A percentile compares a stretch with the other conserved stretches of the same genome.
Evolutionary conservation across 495 filamentous ascomycete genomes (phyloP).

Genomic region (Neurospora tetrasperma): DNA sequence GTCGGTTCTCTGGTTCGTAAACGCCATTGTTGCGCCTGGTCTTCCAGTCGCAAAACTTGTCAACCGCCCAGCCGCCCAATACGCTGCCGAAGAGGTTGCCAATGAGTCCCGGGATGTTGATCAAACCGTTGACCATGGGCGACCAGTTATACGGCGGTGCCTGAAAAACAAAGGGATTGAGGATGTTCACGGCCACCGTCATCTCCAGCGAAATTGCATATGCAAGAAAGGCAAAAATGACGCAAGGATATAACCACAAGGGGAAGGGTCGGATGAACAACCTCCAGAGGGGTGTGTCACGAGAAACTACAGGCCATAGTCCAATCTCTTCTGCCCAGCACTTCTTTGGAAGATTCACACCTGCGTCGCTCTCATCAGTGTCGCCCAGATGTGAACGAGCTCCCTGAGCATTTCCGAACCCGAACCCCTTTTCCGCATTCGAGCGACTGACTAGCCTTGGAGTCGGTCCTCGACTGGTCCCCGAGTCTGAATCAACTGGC

Average conservation of each 20-base stretch:
- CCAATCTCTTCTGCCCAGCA: conserved; percentile 18
- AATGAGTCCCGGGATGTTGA: conserved; percentile 38
- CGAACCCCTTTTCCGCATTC: neutral
- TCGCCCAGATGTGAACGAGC: neutral
- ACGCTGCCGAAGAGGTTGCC: conserved; percentile 37
- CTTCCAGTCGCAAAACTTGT: conserved; percentile 36
- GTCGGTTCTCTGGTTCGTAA: conserved; percentile 46
- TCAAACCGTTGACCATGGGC: conserved; percentile 46
- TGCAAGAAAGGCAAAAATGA: conserved; percentile 31
- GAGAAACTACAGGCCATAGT: conserved; percentile 17
- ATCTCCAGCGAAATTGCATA: conserved; percentile 41
- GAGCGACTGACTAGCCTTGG: neutral
- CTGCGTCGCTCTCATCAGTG: neutral
- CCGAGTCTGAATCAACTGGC: neutral
- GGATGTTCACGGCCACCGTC: conserved; percentile 51
- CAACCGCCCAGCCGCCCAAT: conserved; percentile 34
- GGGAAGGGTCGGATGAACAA: conserved; percentile 29
- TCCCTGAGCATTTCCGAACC: neutral
- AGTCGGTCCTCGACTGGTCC: neutral
- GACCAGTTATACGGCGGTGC: conserved; percentile 54
- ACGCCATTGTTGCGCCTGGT: conserved; percentile 37
- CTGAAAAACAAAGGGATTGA: conserved; percentile 55
- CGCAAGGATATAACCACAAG: conserved; percentile 31
- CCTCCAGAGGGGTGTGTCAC: conserved; percentile 16
- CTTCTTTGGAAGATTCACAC: conserved; percentile 13